phyloP scores from a whole-genome alignment of 2,329 filamentous ascomycete species.

The Xylaria sp. region DNA sequence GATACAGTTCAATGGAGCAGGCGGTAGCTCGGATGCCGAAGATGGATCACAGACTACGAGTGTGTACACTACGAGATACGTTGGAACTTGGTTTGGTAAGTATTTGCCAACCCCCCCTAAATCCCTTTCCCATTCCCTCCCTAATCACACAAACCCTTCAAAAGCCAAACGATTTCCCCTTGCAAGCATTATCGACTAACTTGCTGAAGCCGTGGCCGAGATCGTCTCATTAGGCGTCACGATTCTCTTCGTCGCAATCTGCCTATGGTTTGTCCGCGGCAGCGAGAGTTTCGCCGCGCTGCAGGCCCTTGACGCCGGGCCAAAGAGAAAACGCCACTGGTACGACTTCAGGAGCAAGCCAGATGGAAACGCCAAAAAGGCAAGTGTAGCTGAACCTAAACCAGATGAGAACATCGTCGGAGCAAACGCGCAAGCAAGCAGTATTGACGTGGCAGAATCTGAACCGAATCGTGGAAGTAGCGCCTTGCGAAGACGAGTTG shows the following conservation, averaged over 20 bases:
- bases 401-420: not conserved
- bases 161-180: no score
- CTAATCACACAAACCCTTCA: not conserved
- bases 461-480: not conserved
- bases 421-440: not conserved
- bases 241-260: conserved; percentile 11
- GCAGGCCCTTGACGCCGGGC: not conserved
- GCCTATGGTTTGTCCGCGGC: conserved; percentile 18
- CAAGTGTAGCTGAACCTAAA: not conserved
- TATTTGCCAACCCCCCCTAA: not conserved
- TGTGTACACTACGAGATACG: conserved; percentile 19
- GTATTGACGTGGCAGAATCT: no score
- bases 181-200: not conserved
- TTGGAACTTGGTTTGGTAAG: conserved; percentile 24
- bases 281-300: conserved; percentile 4
- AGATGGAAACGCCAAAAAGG: not conserved
- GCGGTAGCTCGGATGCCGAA: not conserved
- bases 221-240: conserved; percentile 4
- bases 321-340: not conserved
- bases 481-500: not conserved
- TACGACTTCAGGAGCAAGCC: not conserved
- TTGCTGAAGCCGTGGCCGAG: conserved; percentile 4
- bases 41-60: not conserved
- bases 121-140: not conserved
- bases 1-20: not conserved